Conservation (phyloP, 1,284 basidiomycete species). For the Puccinia horiana region DNA sequence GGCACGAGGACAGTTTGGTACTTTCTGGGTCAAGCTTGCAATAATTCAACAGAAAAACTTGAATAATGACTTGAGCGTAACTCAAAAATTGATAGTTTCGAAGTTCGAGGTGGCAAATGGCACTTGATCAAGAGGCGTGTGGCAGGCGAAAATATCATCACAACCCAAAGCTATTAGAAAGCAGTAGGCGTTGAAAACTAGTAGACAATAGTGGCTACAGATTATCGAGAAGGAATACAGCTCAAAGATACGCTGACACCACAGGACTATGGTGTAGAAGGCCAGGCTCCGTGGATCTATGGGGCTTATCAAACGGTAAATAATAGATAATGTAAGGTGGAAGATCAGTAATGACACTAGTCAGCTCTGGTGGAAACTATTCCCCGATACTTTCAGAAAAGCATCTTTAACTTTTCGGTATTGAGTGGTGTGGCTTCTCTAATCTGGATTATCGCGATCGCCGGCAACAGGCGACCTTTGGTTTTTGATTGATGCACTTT, state of each 20-base stretch:
- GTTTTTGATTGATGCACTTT: background rate
- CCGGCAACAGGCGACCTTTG: background rate
- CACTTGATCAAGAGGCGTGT: background rate
- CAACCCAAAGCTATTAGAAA: background rate
- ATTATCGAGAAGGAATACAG: constrained; percentile 18
- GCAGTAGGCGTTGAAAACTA: background rate
- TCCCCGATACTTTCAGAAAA: background rate
- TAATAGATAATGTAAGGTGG: background rate
- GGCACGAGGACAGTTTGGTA: background rate
- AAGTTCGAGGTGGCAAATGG: background rate
- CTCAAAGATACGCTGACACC: constrained; percentile 17
- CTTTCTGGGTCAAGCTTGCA: background rate
- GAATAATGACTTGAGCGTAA: background rate
- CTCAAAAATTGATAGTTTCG: background rate
- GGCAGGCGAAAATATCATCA: background rate
- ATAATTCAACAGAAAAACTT: background rate
- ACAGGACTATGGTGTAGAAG: background rate
- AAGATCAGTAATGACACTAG: background rate
- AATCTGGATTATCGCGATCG: background rate
- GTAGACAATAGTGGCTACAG: background rate
- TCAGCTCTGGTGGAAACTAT: constrained; percentile 1
- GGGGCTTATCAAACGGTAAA: background rate
- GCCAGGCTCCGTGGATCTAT: constrained; percentile 1
- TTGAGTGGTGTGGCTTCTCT: background rate
- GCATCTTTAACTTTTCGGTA: constrained; percentile 16